phyloP scores from a whole-genome alignment of 495 filamentous ascomycete genomes.

The Cladorrhinum samala region DNA sequence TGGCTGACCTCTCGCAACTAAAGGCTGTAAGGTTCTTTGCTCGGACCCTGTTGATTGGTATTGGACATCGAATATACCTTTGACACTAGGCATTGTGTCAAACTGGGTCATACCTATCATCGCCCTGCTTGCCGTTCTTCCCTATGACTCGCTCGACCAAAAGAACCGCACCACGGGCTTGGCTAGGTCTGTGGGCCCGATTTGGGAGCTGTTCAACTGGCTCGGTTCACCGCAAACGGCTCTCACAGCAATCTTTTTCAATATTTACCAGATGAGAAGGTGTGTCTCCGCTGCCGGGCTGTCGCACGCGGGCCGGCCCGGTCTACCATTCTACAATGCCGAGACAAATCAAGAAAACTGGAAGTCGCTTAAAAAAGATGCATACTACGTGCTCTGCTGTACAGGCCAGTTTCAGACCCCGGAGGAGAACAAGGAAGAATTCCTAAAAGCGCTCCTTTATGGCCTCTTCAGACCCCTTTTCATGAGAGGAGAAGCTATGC shows the following conservation, averaged over 20 bases:
- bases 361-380: constrained; percentile 4
- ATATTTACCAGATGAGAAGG: constrained; percentile 19
- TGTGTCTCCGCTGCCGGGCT: constrained; percentile 4
- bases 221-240: constrained; percentile 17
- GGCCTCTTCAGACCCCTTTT: constrained; percentile 7
- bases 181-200: constrained; percentile 3
- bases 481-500: neutral
- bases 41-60: constrained; percentile 16
- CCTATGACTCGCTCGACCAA: constrained; percentile 17
- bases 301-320: neutral
- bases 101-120: constrained; percentile 21
- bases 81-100: constrained; percentile 9
- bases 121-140: constrained; percentile 13
- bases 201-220: constrained; percentile 13
- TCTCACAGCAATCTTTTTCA: constrained; percentile 17
- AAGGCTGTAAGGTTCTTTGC: constrained; percentile 15
- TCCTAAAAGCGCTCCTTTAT: constrained; percentile 6
- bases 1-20: too few relatives aligned
- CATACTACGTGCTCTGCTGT: constrained; percentile 18
- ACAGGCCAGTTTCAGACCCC: constrained; percentile 13
- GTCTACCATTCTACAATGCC: too few relatives aligned
- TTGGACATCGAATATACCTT: neutral
- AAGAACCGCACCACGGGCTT: constrained; percentile 6
- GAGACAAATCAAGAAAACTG: neutral
- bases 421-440: neutral